Base-by-base conservation (phyloP, 345 rosid species). In the Gossypioides kirkii region DNA sequence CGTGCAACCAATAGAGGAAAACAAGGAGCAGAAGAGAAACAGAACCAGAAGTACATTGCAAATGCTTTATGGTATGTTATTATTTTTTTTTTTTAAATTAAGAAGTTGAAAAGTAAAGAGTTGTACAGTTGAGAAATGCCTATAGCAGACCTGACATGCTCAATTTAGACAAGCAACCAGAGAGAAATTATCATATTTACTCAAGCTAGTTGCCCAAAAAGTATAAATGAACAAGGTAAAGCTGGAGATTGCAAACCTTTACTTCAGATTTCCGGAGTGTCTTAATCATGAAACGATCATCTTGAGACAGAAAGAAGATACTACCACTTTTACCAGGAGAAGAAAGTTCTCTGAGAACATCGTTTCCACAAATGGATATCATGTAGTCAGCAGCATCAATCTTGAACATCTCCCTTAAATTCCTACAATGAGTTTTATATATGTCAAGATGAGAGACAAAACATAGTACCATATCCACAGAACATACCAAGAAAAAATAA, bases 291-390 rank as follows among this genome's bases (percentile, higher is more conserved):
- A 95, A 95, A 66, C 91, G 88, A 70, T 95, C 99, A 74, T 95
- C 99, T 79, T 92, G 99, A 73, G 99, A 95, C 79, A 95, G 72
- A 83, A 95, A 90, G 80, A 95, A 92, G 61, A 95, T 93, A 74
- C 98, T 95, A 43, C 98, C 99, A 41, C 99, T 92, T 80, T 95
- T 95, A 55, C 99, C 99, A 50, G 99, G 99, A 59, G 99, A 95
- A 81, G 98, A 95, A 80, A 95, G 98, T 77, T 92, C 98, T 74
- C 98, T 83, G 56, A 95, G 93, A 74, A 96, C 92, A 87, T 92
- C 99, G 73, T 92, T 95, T 70, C 98, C 99, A 73, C 99, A 95
- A 76, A 95, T 95, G 54, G 98, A 95, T 87, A 95, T 92, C 99
- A 95, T 95, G 79, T 92, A 92, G 82, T 95, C 99, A 73, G 97